phyloP scores from a whole-genome alignment of 495 filamentous ascomycete genomes.

The Hyaloscypha bicolor region DNA sequence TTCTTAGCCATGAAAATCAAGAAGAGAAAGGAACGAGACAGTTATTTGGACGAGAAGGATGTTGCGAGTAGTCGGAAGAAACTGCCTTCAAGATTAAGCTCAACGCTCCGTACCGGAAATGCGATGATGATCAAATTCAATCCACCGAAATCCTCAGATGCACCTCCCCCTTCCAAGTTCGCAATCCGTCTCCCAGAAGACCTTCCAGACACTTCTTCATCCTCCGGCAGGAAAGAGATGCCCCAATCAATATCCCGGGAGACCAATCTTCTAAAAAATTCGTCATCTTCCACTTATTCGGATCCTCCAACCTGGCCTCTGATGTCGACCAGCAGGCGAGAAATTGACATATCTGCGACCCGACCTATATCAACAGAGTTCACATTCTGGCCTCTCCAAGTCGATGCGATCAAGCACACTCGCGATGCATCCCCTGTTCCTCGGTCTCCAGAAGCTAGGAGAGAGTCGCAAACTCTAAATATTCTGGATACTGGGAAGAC shows the following conservation, averaged over 20 bases:
- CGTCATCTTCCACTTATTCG: not conserved
- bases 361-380: too few relatives aligned
- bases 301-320: too few relatives aligned
- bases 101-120: conserved; percentile 10
- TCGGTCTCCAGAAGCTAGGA: too few relatives aligned
- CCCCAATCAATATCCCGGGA: not conserved
- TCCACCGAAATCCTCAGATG: conserved; percentile 13
- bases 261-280: not conserved
- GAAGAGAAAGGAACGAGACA: conserved; percentile 12
- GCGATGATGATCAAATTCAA: conserved; percentile 16
- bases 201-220: not conserved
- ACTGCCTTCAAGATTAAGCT: conserved; percentile 3
- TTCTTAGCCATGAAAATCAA: conserved; percentile 7
- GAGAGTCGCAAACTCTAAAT: too few relatives aligned
- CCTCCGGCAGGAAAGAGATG: not conserved
- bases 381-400: too few relatives aligned
- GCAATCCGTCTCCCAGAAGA: not conserved
- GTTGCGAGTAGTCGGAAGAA: conserved; percentile 5
- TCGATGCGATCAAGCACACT: too few relatives aligned
- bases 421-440: too few relatives aligned
- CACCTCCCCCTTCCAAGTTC: not conserved
- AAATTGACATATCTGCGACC: too few relatives aligned
- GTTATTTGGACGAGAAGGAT: conserved; percentile 11
- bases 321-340: too few relatives aligned
- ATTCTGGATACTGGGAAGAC: too few relatives aligned